A percentile compares a stretch with the other conserved stretches of the same genome.
phyloP scores from a whole-genome alignment of 768 basidiomycete species.

The Megacollybia marginata region DNA sequence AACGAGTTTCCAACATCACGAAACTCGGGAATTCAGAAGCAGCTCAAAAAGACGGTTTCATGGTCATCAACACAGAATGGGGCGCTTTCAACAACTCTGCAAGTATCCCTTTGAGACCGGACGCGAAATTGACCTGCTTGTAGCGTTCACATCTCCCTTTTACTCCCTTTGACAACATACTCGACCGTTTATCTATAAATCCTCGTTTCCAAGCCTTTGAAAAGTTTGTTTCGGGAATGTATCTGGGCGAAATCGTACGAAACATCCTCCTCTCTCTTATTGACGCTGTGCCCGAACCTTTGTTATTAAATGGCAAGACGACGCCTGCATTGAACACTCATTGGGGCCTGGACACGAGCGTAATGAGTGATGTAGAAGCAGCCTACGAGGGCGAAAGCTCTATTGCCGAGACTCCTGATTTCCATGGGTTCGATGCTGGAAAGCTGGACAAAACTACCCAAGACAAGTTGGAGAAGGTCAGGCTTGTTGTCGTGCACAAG shows the following conservation, averaged over 20 bases:
- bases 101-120: constrained; percentile 17
- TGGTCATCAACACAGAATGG: constrained; percentile 99
- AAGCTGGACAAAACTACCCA: background rate
- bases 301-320: constrained; percentile 78
- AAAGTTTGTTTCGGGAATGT: constrained; percentile 99
- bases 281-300: constrained; percentile 60
- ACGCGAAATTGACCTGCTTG: background rate
- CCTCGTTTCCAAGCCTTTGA: constrained; percentile 91
- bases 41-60: constrained; percentile 57
- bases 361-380: constrained; percentile 77
- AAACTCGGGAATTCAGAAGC: constrained; percentile 69
- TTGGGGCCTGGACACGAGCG: constrained; percentile 93
- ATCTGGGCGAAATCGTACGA: constrained; percentile 90
- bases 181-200: constrained; percentile 94
- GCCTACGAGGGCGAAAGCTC: constrained; percentile 52
- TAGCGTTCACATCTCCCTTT: constrained; percentile 79
- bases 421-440: constrained; percentile 27
- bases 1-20: constrained; percentile 74
- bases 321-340: constrained; percentile 73
- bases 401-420: constrained; percentile 20
- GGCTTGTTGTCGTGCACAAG: constrained; percentile 51
- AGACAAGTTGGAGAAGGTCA: constrained; percentile 44
- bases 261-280: constrained; percentile 78
- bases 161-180: constrained; percentile 84
- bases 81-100: constrained; percentile 95